A percentile compares a stretch with the other conserved stretches of the same genome.
These are phyloP conservation scores for Trichopus zeylanicus DNA, from an alignment of 116 monocot species.

Conservation along the genomic window DNA sequence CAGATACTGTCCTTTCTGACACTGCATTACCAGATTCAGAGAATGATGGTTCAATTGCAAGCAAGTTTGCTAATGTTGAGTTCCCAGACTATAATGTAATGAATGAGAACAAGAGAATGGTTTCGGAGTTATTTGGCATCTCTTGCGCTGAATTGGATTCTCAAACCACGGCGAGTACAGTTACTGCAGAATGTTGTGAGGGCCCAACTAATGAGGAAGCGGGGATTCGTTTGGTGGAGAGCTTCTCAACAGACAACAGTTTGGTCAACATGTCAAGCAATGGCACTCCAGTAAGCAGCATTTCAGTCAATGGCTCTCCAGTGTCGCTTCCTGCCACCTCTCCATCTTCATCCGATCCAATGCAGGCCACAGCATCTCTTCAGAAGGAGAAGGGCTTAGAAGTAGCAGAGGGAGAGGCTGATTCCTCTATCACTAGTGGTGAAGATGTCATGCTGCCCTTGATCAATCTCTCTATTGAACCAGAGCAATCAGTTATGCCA, in stretches of 20 bases:
- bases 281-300: constrained; percentile 11
- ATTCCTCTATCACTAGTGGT: constrained; percentile 5
- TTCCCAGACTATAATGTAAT: constrained; percentile 58
- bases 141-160: constrained; percentile 24
- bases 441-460: constrained; percentile 26
- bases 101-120: constrained; percentile 50
- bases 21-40: not conserved
- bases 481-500: constrained; percentile 49
- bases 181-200: constrained; percentile 16
- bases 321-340: not conserved
- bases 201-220: constrained; percentile 19
- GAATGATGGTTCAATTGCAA: constrained; percentile 1
- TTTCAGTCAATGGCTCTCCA: constrained; percentile 11
- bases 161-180: constrained; percentile 15
- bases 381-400: constrained; percentile 7
- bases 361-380: constrained; percentile 1
- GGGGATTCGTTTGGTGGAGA: constrained; percentile 40
- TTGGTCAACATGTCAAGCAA: not conserved
- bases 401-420: constrained; percentile 11
- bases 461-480: constrained; percentile 44
- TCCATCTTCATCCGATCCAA: constrained; percentile 5
- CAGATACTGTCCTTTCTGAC: not conserved
- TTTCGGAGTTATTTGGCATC: constrained; percentile 48
- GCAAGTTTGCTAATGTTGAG: constrained; percentile 34
- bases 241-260: constrained; percentile 23